Conservation (phyloP, 148 eudicot species). For the Beta vulgaris region DNA sequence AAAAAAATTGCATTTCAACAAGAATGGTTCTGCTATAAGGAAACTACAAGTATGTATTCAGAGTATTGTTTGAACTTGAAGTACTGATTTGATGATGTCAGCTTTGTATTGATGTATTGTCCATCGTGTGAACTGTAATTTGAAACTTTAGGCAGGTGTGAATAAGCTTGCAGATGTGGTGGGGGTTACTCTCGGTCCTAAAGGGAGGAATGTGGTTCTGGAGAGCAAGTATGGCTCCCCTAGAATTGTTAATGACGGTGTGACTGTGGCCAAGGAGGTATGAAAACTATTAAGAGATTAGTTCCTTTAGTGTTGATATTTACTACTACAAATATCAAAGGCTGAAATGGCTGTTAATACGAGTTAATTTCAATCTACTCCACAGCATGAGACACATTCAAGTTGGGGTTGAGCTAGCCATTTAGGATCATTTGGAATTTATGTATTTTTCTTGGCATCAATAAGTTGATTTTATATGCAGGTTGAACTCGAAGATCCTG, state of each 20-base stretch:
- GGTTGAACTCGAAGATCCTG: slow-evolving; percentile 60
- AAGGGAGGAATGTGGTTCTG: slow-evolving; percentile 64
- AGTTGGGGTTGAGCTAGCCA: background rate
- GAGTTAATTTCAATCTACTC: too few relatives aligned
- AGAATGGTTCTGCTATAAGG: slow-evolving; percentile 51
- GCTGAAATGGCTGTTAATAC: background rate
- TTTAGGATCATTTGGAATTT: background rate
- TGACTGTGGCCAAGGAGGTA: slow-evolving; percentile 66
- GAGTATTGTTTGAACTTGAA: background rate
- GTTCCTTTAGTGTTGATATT: background rate
- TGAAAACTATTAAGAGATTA: background rate
- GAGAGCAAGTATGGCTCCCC: slow-evolving; percentile 65
- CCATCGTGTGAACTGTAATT: background rate
- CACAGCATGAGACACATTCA: background rate
- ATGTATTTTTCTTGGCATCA: background rate
- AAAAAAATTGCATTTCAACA: slow-evolving; percentile 47
- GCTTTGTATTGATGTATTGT: background rate
- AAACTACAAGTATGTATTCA: slow-evolving; percentile 42
- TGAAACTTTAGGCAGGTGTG: slow-evolving; percentile 45
- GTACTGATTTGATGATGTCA: background rate
- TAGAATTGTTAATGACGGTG: slow-evolving; percentile 56
- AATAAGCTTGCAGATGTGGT: slow-evolving; percentile 69
- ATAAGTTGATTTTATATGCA: slow-evolving; percentile 15
- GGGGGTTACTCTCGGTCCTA: slow-evolving; percentile 66
- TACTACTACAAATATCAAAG: background rate